A percentile compares a stretch with the other conserved stretches of the same genome.
These are phyloP conservation scores for Golubevia sp. DNA, from an alignment of 1,284 basidiomycete species.

Conservation along the genomic window DNA sequence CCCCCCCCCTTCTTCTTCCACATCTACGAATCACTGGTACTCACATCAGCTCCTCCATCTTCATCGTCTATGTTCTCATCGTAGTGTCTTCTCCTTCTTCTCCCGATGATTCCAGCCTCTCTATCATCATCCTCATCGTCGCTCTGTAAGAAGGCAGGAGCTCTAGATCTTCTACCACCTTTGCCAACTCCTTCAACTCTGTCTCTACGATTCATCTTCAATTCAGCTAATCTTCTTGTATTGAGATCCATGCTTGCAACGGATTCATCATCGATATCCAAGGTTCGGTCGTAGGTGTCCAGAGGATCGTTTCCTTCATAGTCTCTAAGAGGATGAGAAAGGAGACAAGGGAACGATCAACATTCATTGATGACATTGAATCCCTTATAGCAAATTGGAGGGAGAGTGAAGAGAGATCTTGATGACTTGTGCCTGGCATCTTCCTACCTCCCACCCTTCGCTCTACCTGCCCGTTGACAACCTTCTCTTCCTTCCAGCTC, in stretches of 20 bases:
- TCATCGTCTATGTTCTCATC: constrained; percentile 69
- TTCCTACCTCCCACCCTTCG: too few relatives aligned
- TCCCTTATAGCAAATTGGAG: too few relatives aligned
- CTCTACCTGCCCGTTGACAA: too few relatives aligned
- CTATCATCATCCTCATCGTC: constrained; percentile 65
- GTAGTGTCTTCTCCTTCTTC: constrained; percentile 62
- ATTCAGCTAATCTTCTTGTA: background rate
- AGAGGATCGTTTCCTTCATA: background rate
- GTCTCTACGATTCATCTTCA: background rate
- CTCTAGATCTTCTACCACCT: constrained; percentile 68
- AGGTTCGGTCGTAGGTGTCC: background rate
- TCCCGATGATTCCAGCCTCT: constrained; percentile 48
- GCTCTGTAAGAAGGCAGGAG: constrained; percentile 81
- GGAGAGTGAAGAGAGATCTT: too few relatives aligned
- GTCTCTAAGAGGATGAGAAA: background rate
- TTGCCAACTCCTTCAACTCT: background rate
- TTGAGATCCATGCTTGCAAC: background rate
- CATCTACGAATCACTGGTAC: too few relatives aligned
- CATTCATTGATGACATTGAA: background rate
- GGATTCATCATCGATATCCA: background rate
- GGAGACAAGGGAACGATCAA: background rate
- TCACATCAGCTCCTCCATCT: constrained; percentile 65
- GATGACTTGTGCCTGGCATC: too few relatives aligned
- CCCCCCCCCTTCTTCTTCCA: too few relatives aligned
- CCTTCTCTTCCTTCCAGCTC: background rate